Evolutionary conservation across 2,329 filamentous ascomycete genomes (phyloP).

Genomic region (Aspergillus eucalypticola): DNA sequence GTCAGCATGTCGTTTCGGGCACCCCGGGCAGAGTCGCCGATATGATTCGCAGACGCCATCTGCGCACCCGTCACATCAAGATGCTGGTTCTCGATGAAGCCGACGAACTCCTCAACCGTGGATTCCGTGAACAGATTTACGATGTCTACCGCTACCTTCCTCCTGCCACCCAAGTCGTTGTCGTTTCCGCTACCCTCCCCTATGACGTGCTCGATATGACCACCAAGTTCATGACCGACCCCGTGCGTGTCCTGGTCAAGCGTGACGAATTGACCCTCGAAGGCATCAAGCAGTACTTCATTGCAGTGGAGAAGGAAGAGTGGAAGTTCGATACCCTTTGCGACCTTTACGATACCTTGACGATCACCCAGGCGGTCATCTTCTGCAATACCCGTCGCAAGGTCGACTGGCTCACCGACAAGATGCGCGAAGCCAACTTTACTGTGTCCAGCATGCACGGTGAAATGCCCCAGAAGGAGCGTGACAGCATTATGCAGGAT

Average conservation of each 20-base stretch:
- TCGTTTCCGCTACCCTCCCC: slow-evolving; percentile 92
- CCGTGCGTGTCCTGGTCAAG: slow-evolving; percentile 94
- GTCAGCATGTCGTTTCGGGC: slow-evolving; percentile 95
- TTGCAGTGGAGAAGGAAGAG: slow-evolving; percentile 98
- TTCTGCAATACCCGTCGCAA: slow-evolving; percentile 99
- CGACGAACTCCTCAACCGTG: slow-evolving; percentile 81
- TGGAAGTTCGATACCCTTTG: slow-evolving; percentile 99
- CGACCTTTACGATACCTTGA: slow-evolving; percentile 97
- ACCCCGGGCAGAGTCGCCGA: slow-evolving; percentile 95
- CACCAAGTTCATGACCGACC: slow-evolving; percentile 99
- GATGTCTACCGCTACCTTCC: slow-evolving; percentile 97
- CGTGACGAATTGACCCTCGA: slow-evolving; percentile 97
- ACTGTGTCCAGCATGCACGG: slow-evolving; percentile 99
- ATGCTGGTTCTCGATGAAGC: slow-evolving; percentile 77
- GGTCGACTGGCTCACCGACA: slow-evolving; percentile 99
- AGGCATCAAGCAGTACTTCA: slow-evolving; percentile 98
- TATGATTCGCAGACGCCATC: slow-evolving; percentile 73
- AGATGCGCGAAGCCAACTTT: slow-evolving; percentile 98
- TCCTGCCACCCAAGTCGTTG: slow-evolving; percentile 95
- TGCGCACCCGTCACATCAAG: slow-evolving; percentile 74
- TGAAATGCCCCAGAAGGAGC: slow-evolving; percentile 97
- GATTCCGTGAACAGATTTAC: slow-evolving; percentile 98
- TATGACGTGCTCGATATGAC: slow-evolving; percentile 99
- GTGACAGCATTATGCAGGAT: slow-evolving; percentile 99
- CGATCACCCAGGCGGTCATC: slow-evolving; percentile 98